Conservation (phyloP, 768 basidiomycete genomes). For the Termitomyces sp. region DNA sequence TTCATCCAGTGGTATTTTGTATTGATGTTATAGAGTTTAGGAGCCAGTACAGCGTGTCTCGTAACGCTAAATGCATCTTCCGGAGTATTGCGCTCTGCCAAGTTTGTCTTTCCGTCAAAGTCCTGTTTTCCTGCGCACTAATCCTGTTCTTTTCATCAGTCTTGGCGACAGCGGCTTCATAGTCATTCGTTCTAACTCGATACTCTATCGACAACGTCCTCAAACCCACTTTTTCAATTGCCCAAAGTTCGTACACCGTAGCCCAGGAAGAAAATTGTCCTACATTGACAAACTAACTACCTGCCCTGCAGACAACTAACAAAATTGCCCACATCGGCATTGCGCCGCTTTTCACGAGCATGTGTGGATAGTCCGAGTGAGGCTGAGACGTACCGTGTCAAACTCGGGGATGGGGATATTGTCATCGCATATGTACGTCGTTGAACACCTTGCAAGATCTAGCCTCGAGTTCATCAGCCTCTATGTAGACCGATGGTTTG, state of each 20-base stretch:
- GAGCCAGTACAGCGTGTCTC: slow-evolving; percentile 81
- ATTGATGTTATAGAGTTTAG: slow-evolving; percentile 28
- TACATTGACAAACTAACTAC: not conserved
- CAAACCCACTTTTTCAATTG: slow-evolving; percentile 56
- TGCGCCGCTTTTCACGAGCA: slow-evolving; percentile 39
- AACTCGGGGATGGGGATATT: slow-evolving; percentile 46
- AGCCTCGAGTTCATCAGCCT: not conserved
- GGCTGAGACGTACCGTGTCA: slow-evolving; percentile 38
- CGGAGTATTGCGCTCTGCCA: slow-evolving; percentile 70
- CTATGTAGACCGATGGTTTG: slow-evolving; percentile 45
- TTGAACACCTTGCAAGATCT: not conserved
- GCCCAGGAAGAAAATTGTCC: slow-evolving; percentile 4
- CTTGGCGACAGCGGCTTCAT: slow-evolving; percentile 77
- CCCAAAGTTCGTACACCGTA: slow-evolving; percentile 34
- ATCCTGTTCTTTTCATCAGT: slow-evolving; percentile 26
- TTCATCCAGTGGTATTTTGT: slow-evolving; percentile 13
- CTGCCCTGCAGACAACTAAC: slow-evolving; percentile 42
- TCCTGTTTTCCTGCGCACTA: not conserved
- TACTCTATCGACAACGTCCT: slow-evolving; percentile 46
- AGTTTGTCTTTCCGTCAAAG: slow-evolving; percentile 40
- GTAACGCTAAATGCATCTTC: slow-evolving; percentile 70
- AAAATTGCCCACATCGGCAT: slow-evolving; percentile 40
- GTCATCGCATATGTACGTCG: slow-evolving; percentile 40
- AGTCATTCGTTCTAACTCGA: slow-evolving; percentile 61
- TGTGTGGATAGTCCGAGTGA: slow-evolving; percentile 48